phyloP scores from a whole-genome alignment of 1,284 basidiomycete species.

The Sparassis latifolia region DNA sequence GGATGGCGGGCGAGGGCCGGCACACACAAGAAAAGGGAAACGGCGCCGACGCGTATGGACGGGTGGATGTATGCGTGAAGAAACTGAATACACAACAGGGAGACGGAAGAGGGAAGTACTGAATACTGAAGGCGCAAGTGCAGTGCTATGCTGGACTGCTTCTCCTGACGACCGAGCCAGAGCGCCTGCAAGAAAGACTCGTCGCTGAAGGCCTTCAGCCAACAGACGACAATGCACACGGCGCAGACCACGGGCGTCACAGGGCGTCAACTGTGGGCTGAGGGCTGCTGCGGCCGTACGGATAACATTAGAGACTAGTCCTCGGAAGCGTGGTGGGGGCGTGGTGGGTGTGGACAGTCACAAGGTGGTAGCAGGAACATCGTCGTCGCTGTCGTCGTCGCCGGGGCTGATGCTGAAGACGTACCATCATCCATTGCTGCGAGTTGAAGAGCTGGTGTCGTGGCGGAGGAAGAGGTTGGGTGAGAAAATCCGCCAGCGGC shows the following conservation, averaged over 20 bases:
- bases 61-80: conserved; percentile 7
- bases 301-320: too few species aligned
- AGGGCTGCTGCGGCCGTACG: conserved; percentile 13
- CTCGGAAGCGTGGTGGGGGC: too few species aligned
- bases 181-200: conserved; percentile 14
- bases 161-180: conserved; percentile 9
- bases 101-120: too few species aligned
- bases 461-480: conserved; percentile 13
- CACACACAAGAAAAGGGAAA: conserved; percentile 15
- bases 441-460: conserved; percentile 8
- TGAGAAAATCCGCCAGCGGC: conserved; percentile 10
- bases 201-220: conserved; percentile 24
- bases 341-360: too few species aligned
- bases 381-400: conserved; percentile 30
- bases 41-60: conserved; percentile 7
- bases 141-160: background rate
- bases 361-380: too few species aligned
- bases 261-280: conserved; percentile 20
- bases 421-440: conserved; percentile 76
- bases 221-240: conserved; percentile 18
- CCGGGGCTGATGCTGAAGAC: conserved; percentile 63
- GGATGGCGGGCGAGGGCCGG: conserved; percentile 15
- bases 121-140: too few species aligned
- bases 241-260: conserved; percentile 7
- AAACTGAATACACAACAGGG: too few species aligned